These are phyloP conservation scores for Magnusiomyces sp. DNA, from an alignment of 1,139 yeast genomes.

Conservation along the genomic window DNA sequence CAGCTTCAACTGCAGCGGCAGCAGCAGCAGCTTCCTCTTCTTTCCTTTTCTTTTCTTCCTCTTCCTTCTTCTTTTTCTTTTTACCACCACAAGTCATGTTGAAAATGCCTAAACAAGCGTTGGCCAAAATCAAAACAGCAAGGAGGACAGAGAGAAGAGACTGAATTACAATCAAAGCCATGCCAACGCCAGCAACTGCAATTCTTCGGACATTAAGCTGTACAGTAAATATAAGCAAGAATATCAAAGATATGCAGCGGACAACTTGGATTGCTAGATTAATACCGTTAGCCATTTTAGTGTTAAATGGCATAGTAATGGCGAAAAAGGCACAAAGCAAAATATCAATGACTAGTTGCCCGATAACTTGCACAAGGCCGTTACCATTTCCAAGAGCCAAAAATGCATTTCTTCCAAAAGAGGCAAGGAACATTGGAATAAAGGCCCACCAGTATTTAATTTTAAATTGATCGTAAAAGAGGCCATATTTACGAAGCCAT, in stretches of 20 bases:
- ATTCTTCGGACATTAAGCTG: slow-evolving; percentile 24
- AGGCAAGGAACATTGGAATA: slow-evolving; percentile 22
- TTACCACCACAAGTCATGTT: slow-evolving; percentile 7
- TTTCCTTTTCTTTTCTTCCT: neutral
- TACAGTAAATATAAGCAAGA: slow-evolving; percentile 28
- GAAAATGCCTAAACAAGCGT: slow-evolving; percentile 9
- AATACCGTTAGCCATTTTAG: slow-evolving; percentile 28
- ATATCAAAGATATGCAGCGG: slow-evolving; percentile 23
- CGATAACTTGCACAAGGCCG: slow-evolving; percentile 29
- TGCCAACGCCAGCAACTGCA: slow-evolving; percentile 27
- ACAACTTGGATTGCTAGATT: slow-evolving; percentile 27
- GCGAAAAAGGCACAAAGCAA: slow-evolving; percentile 19
- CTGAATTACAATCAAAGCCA: slow-evolving; percentile 27
- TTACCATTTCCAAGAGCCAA: slow-evolving; percentile 30
- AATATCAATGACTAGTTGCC: slow-evolving; percentile 27
- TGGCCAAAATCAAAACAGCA: slow-evolving; percentile 21
- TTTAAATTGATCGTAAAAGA: slow-evolving; percentile 30
- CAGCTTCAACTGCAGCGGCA: neutral
- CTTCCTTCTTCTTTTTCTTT: slow-evolving; percentile 3
- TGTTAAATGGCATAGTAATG: slow-evolving; percentile 25
- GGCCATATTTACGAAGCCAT: slow-evolving; percentile 28
- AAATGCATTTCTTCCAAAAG: slow-evolving; percentile 29
- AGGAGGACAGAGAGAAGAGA: slow-evolving; percentile 24
- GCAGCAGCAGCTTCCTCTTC: neutral
- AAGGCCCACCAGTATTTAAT: slow-evolving; percentile 31